Evolutionary conservation across 1,139 yeast species (phyloP).

Genomic region (Keqinozyma sinolaborantium): DNA sequence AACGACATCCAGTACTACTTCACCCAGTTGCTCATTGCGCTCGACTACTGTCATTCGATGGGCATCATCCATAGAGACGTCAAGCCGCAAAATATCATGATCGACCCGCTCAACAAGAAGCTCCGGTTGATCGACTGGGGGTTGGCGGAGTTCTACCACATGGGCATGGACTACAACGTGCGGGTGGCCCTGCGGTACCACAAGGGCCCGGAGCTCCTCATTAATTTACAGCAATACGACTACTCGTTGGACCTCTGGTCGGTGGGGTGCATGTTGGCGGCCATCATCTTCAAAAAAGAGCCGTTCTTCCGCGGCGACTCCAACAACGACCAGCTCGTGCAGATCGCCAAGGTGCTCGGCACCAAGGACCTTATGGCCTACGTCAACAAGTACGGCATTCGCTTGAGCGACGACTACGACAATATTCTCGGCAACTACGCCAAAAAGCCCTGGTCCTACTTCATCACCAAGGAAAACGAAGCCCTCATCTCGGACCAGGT

Average conservation of each 20-base stretch:
- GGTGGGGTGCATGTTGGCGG: slow-evolving; percentile 77
- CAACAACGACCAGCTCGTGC: slow-evolving; percentile 75
- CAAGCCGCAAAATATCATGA: slow-evolving; percentile 83
- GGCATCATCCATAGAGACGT: slow-evolving; percentile 85
- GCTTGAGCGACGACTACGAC: slow-evolving; percentile 63
- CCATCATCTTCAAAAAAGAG: slow-evolving; percentile 70
- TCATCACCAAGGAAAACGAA: slow-evolving; percentile 71
- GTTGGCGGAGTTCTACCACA: slow-evolving; percentile 76
- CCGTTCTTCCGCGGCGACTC: slow-evolving; percentile 80
- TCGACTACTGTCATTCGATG: slow-evolving; percentile 77
- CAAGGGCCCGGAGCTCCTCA: slow-evolving; percentile 76
- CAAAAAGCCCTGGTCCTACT: slow-evolving; percentile 85
- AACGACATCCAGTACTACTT: slow-evolving; percentile 68
- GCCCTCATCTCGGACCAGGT: slow-evolving; percentile 67
- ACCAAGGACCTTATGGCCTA: slow-evolving; percentile 64
- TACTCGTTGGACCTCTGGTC: slow-evolving; percentile 81
- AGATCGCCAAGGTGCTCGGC: slow-evolving; percentile 73
- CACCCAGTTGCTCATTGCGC: slow-evolving; percentile 64
- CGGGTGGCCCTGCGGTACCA: slow-evolving; percentile 79
- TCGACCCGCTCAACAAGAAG: slow-evolving; percentile 61
- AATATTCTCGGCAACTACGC: slow-evolving; percentile 62
- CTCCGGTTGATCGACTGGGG: slow-evolving; percentile 83
- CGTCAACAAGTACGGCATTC: slow-evolving; percentile 57
- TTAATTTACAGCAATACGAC: slow-evolving; percentile 72
- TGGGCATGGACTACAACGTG: slow-evolving; percentile 75